A percentile compares a stretch with the other conserved stretches of the same genome.
Conservation (phyloP, 345 rosid genomes). For the Streptanthus diversifolius region DNA sequence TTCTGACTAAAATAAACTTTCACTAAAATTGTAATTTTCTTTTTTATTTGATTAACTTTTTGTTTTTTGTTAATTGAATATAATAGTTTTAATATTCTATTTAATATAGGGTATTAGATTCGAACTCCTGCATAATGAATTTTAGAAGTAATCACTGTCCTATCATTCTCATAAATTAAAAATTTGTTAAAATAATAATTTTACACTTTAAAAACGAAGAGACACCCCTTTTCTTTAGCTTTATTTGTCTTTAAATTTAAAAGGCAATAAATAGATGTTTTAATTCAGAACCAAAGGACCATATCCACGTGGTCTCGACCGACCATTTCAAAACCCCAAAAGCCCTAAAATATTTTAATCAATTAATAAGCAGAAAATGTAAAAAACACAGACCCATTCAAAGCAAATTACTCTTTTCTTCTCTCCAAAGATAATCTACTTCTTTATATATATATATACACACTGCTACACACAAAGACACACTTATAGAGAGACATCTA, state of each 20-base stretch:
- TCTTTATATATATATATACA: slow-evolving; percentile 18
- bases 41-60: too few species aligned
- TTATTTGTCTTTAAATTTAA: slow-evolving; percentile 19
- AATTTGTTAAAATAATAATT: too few species aligned
- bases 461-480: background rate
- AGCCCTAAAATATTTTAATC: slow-evolving; percentile 15
- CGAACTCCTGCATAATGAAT: too few species aligned
- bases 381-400: background rate
- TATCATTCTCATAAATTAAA: too few species aligned
- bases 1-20: too few species aligned
- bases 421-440: slow-evolving; percentile 17
- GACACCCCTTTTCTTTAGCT: slow-evolving; percentile 9
- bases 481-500: slow-evolving; percentile 8
- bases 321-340: slow-evolving; percentile 28
- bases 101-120: too few species aligned
- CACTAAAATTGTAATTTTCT: too few species aligned
- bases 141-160: too few species aligned
- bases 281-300: slow-evolving; percentile 20
- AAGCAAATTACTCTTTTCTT: slow-evolving; percentile 21
- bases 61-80: too few species aligned
- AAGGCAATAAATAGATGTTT: slow-evolving; percentile 21
- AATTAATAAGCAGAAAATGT: background rate
- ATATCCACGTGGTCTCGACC: slow-evolving; percentile 37
- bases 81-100: too few species aligned
- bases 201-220: too few species aligned